A percentile compares a stretch with the other conserved stretches of the same genome.
Conservation (phyloP, 208 protist species). For the Leishmania aethiopica region DNA sequence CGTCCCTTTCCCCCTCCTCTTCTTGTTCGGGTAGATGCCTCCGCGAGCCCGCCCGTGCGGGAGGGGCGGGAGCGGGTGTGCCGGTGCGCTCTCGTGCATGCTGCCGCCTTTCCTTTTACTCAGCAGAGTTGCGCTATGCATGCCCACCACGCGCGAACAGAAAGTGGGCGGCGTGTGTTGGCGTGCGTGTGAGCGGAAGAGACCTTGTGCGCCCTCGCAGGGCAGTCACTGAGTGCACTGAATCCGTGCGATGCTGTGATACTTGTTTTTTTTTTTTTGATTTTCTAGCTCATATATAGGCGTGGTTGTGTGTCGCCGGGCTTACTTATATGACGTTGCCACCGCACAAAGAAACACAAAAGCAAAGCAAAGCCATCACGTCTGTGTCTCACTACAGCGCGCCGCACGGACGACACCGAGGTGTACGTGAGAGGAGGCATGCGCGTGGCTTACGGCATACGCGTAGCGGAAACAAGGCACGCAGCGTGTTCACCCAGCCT, state of each 20-base stretch:
- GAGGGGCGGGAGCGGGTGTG: not conserved
- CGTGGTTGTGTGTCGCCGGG: not conserved
- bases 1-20: not conserved
- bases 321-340: not conserved
- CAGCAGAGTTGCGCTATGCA: not conserved
- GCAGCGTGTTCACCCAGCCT: not conserved
- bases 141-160: not conserved
- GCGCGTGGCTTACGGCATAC: not conserved
- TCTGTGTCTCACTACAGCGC: not conserved
- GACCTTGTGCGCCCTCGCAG: not conserved
- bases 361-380: not conserved
- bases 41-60: not conserved
- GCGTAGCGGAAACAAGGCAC: no score
- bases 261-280: not conserved
- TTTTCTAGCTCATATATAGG: conserved; percentile 1
- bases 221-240: not conserved
- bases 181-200: not conserved
- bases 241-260: conserved; percentile 1
- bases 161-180: not conserved
- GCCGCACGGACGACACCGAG: not conserved
- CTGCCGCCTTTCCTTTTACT: not conserved
- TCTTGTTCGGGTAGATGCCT: not conserved
- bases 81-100: not conserved
- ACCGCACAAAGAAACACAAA: not conserved
- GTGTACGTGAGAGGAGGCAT: not conserved